phyloP scores from a whole-genome alignment of 352 stramenopile genomes.

The Phytophthora kernoviae region DNA sequence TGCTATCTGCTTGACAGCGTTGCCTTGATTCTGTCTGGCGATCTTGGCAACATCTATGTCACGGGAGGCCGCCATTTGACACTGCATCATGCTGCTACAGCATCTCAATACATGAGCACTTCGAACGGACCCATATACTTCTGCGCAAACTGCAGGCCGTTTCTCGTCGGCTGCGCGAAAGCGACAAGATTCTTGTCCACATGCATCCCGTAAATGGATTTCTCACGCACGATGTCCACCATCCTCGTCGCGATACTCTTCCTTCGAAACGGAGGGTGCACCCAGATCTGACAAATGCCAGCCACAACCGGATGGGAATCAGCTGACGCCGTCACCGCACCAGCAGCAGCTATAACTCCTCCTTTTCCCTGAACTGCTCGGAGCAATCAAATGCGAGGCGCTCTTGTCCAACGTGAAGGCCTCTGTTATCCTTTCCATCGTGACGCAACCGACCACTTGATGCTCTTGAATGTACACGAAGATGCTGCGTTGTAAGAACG shows the following conservation, averaged over 20 bases:
- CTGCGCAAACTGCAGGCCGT: slow-evolving; percentile 64
- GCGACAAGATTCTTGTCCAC: slow-evolving; percentile 56
- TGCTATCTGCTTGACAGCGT: no score
- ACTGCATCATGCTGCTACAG: no score
- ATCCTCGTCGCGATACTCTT: slow-evolving; percentile 64
- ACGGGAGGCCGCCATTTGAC: no score
- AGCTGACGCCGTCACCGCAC: slow-evolving; percentile 22
- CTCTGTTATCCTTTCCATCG: slow-evolving; percentile 52
- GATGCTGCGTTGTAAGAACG: slow-evolving; percentile 57
- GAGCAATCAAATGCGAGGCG: slow-evolving; percentile 9
- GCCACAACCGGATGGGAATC: slow-evolving; percentile 40
- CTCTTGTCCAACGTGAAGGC: slow-evolving; percentile 44
- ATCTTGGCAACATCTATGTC: no score
- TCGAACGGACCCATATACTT: slow-evolving; percentile 51
- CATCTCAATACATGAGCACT: slow-evolving; percentile 70
- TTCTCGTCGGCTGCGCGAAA: slow-evolving; percentile 76
- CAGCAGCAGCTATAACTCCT: slow-evolving; percentile 10
- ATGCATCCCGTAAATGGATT: slow-evolving; percentile 74
- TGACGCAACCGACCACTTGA: slow-evolving; percentile 69
- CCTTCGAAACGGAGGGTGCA: slow-evolving; percentile 54
- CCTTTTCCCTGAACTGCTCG: background rate
- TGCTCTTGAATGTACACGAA: slow-evolving; percentile 69
- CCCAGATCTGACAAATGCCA: slow-evolving; percentile 77
- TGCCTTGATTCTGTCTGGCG: no score
- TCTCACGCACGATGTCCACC: slow-evolving; percentile 64